Base-by-base conservation (phyloP, 2,329 filamentous ascomycete species). In the Sclerotiophoma versabilis region DNA sequence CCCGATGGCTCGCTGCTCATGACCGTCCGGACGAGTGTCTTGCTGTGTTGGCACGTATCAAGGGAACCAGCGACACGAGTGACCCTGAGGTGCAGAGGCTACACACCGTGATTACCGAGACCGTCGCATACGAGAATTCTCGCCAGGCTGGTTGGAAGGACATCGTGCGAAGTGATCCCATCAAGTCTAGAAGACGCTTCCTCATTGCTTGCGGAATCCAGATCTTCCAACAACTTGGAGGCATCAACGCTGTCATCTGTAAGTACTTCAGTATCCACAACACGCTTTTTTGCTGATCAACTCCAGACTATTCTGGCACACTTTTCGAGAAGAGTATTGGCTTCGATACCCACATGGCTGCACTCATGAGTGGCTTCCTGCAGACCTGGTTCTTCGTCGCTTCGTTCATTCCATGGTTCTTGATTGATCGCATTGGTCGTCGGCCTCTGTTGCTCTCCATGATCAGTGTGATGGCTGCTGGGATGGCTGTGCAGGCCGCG, bases 301-400 rank as follows among this genome's bases (percentile, higher is more conserved):
- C 11, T 4, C 7, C 6, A 61, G 59, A 62, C 26, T 62, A 62
- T 19, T 62, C 59, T 2, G 54, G 59, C 8, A 62, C 59, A 15
- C 53, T 62, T 2, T 62, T 62, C 26, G 32, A 62, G 38, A 62
- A 60, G 54, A 62, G 59, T 20, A 62, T 62, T 19, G 57, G 59
- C 6, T 62, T 62, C 23, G 49, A 56, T 23, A 56, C 59, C 8
- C 57, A 60, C 17, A 62, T 62, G 59, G 33, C 59, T 2, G 33
- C 57, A 4, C 50, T 62, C 4, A 62, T 62, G 59, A 62, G 59
- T 7, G 57, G 59, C 37, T 62, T 62, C 32, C 32, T 62, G 4
- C 59, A 62, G 49, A 62, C 59, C 1, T 62, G 59, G 59, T 62
- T 62, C 29, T 62, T 62, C 36, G 42, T 62, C n/a, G 59, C 59